Percentiles rank a stretch among this genome's conserved stretches.
These are phyloP conservation scores for Heritiera littoralis DNA, from an alignment of 345 rosid genomes.

Conservation along the genomic window DNA sequence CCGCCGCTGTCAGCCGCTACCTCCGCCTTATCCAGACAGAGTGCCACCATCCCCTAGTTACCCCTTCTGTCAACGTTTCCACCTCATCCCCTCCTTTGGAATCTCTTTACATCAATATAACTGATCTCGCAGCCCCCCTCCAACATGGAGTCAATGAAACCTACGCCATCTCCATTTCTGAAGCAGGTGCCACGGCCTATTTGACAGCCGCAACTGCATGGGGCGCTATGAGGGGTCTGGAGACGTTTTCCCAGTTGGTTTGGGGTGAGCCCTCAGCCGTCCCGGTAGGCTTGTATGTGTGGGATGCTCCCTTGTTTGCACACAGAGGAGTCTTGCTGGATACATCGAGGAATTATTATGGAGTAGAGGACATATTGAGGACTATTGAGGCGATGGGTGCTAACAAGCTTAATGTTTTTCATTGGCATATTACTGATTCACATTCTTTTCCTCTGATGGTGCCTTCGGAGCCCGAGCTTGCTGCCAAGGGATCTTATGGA, in stretches of 20 bases:
- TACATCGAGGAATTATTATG: slow-evolving; percentile 81
- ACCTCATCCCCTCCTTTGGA: slow-evolving; percentile 36
- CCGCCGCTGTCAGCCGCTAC: slow-evolving; percentile 55
- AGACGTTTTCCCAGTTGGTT: slow-evolving; percentile 80
- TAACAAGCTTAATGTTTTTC: slow-evolving; percentile 76
- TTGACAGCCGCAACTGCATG: slow-evolving; percentile 59
- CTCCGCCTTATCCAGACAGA: slow-evolving; percentile 44
- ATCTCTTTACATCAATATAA: slow-evolving; percentile 44
- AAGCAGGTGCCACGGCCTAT: slow-evolving; percentile 28
- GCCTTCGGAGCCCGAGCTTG: slow-evolving; percentile 78
- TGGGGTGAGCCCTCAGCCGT: slow-evolving; percentile 60
- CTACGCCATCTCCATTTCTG: slow-evolving; percentile 59
- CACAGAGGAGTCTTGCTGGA: slow-evolving; percentile 77
- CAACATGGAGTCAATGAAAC: slow-evolving; percentile 72
- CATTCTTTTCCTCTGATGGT: slow-evolving; percentile 80
- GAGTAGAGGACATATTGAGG: slow-evolving; percentile 63
- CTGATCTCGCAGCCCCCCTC: slow-evolving; percentile 54
- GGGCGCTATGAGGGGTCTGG: slow-evolving; percentile 91
- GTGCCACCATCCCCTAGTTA: slow-evolving; percentile 47
- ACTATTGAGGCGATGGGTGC: slow-evolving; percentile 67
- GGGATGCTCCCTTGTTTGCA: slow-evolving; percentile 63
- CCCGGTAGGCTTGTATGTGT: slow-evolving; percentile 46
- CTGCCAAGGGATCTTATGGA: slow-evolving; percentile 33
- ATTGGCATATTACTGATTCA: slow-evolving; percentile 88
- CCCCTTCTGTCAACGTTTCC: slow-evolving; percentile 39